Evolutionary conservation across 1,284 basidiomycete genomes (phyloP).

Genomic region (Ceratobasidium sp.): DNA sequence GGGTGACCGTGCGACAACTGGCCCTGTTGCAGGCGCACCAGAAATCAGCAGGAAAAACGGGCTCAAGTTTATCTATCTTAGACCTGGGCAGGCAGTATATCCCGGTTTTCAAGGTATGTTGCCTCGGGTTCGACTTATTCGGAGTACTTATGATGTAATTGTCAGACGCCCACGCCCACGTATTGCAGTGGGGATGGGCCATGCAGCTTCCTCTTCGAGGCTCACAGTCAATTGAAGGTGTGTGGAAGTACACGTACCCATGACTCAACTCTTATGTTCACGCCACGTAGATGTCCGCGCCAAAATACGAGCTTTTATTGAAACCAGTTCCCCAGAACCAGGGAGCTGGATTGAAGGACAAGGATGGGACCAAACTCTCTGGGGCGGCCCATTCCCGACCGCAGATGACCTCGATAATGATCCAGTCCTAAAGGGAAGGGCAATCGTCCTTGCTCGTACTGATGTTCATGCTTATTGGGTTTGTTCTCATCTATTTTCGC

Average conservation of each 20-base stretch:
- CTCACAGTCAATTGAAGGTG: constrained; percentile 72
- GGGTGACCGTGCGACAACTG: constrained; percentile 55
- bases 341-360: constrained; percentile 82
- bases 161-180: constrained; percentile 84
- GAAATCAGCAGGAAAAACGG: constrained; percentile 51
- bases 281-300: neutral
- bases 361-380: constrained; percentile 92
- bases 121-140: neutral
- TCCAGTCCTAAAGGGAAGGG: constrained; percentile 71
- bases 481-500: constrained; percentile 62
- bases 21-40: constrained; percentile 52
- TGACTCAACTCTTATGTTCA: neutral
- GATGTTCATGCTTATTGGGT: constrained; percentile 92
- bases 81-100: constrained; percentile 67
- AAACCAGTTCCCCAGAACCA: constrained; percentile 12
- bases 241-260: neutral
- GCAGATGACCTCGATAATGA: constrained; percentile 78
- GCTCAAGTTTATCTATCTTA: constrained; percentile 62
- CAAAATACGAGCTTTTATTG: constrained; percentile 13
- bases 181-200: constrained; percentile 78
- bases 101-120: constrained; percentile 76
- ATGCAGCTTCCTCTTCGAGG: constrained; percentile 73
- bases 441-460: constrained; percentile 78
- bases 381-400: constrained; percentile 76
- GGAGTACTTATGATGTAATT: constrained; percentile 3